These are phyloP conservation scores for Epichloe sp. DNA, from an alignment of 2,329 filamentous ascomycete genomes.

Conservation along the genomic window DNA sequence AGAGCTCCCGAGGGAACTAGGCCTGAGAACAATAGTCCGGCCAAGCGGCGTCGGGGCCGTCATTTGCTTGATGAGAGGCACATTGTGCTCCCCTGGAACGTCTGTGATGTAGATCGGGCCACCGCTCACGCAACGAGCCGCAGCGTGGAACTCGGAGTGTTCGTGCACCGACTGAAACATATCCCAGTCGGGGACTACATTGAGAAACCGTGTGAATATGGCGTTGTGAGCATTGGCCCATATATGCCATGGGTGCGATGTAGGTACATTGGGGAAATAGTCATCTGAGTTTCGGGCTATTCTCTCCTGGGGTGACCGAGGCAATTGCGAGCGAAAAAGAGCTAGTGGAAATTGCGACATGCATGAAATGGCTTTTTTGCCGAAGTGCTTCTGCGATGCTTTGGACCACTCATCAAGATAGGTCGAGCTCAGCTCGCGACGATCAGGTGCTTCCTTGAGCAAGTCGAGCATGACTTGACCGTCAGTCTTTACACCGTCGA, in stretches of 20 bases:
- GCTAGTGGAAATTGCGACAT: slow-evolving; percentile 87
- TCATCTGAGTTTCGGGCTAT: slow-evolving; percentile 79
- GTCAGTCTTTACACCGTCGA: slow-evolving; percentile 88
- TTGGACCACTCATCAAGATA: slow-evolving; percentile 84
- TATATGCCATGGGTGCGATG: slow-evolving; percentile 86
- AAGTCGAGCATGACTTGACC: slow-evolving; percentile 82
- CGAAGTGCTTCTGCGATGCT: slow-evolving; percentile 65
- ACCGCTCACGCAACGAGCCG: slow-evolving; percentile 77
- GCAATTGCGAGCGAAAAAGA: slow-evolving; percentile 73
- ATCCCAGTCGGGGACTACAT: slow-evolving; percentile 72
- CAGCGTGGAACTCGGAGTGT: slow-evolving; percentile 76
- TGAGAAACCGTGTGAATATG: slow-evolving; percentile 70
- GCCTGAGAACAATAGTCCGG: slow-evolving; percentile 69
- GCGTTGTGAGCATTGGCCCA: slow-evolving; percentile 89
- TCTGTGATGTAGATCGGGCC: slow-evolving; percentile 95
- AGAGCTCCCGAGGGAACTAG: slow-evolving; percentile 59
- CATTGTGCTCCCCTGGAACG: slow-evolving; percentile 66
- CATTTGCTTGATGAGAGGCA: slow-evolving; percentile 66
- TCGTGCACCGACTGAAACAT: slow-evolving; percentile 54
- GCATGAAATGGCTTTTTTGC: slow-evolving; percentile 71
- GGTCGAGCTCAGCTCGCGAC: slow-evolving; percentile 56
- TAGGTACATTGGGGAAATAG: slow-evolving; percentile 74
- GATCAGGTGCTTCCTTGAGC: slow-evolving; percentile 51
- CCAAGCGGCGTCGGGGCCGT: slow-evolving; percentile 59
- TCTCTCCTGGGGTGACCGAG: slow-evolving; percentile 58